Conservation (phyloP, 345 rosid genomes). For the Arabis alpina region DNA sequence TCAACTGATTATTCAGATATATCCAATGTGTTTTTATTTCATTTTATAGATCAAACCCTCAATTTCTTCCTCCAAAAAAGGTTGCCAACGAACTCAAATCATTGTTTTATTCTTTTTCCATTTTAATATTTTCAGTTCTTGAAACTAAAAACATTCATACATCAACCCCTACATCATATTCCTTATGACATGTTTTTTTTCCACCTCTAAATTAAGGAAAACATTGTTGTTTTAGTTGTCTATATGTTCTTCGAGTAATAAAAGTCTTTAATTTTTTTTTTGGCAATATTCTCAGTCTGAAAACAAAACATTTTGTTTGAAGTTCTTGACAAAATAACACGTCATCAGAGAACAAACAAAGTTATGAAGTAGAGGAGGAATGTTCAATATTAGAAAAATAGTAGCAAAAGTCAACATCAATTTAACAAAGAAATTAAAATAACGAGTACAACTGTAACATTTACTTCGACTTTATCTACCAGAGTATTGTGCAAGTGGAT, state of each 20-base stretch:
- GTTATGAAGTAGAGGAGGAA: conserved; percentile 29
- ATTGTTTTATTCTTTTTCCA: neutral
- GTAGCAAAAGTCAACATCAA: conserved; percentile 38
- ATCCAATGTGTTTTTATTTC: neutral
- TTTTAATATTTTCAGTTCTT: neutral
- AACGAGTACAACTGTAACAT: conserved; percentile 40
- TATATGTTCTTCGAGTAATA: neutral
- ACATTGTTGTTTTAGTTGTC: neutral
- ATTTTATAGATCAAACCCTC: neutral
- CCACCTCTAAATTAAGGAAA: neutral
- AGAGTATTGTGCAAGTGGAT: conserved; percentile 24
- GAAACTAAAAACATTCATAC: neutral
- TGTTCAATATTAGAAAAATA: conserved; percentile 36
- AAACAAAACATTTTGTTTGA: neutral
- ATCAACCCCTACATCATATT: conserved; percentile 9
- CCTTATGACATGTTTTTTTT: neutral
- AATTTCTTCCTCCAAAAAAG: neutral
- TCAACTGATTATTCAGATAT: conserved; percentile 17
- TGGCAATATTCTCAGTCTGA: neutral
- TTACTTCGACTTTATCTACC: conserved; percentile 41
- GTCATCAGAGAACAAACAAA: conserved; percentile 19
- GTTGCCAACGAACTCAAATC: neutral
- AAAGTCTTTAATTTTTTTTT: neutral
- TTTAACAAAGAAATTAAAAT: neutral
- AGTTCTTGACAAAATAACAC: conserved; percentile 6